Evolutionary conservation across 441 rosid species (phyloP).

Genomic region (Euphorbia neoarborescens): DNA sequence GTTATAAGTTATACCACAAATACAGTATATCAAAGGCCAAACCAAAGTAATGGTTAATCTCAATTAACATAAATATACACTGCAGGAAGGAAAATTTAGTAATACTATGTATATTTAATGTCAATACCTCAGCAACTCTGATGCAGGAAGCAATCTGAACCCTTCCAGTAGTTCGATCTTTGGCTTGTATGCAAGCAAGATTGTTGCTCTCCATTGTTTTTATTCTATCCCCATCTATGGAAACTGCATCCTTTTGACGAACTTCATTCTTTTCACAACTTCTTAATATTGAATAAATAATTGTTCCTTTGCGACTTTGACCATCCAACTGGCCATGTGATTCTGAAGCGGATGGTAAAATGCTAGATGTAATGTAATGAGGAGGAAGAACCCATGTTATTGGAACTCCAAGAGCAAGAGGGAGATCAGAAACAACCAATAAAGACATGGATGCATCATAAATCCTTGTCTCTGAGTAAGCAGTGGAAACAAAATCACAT

Average conservation of each 20-base stretch:
- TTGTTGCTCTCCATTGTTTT: slow-evolving; percentile 59
- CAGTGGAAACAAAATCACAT: slow-evolving; percentile 68
- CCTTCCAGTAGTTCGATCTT: slow-evolving; percentile 75
- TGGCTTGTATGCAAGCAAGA: slow-evolving; percentile 86
- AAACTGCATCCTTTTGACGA: slow-evolving; percentile 42
- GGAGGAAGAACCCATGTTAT: slow-evolving; percentile 95
- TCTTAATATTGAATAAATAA: slow-evolving; percentile 65
- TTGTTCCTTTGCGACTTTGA: slow-evolving; percentile 53
- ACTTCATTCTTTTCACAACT: slow-evolving; percentile 45
- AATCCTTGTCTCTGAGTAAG: slow-evolving; percentile 53
- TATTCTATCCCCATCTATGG: slow-evolving; percentile 52
- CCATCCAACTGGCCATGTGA: slow-evolving; percentile 48
- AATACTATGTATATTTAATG: neutral
- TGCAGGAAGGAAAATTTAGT: slow-evolving; percentile 3
- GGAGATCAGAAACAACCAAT: slow-evolving; percentile 75
- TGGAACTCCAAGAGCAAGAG: slow-evolving; percentile 81
- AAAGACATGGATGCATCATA: slow-evolving; percentile 54
- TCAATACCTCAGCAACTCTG: slow-evolving; percentile 79
- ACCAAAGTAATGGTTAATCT: neutral
- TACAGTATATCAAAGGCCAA: slow-evolving; percentile 1
- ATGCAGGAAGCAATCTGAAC: slow-evolving; percentile 83
- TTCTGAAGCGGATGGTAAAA: slow-evolving; percentile 54
- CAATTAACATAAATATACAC: neutral
- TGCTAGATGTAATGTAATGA: slow-evolving; percentile 61
- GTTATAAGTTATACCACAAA: neutral